Base-by-base conservation (phyloP, 345 rosid genomes). In the Gynandropsis gynandra region DNA sequence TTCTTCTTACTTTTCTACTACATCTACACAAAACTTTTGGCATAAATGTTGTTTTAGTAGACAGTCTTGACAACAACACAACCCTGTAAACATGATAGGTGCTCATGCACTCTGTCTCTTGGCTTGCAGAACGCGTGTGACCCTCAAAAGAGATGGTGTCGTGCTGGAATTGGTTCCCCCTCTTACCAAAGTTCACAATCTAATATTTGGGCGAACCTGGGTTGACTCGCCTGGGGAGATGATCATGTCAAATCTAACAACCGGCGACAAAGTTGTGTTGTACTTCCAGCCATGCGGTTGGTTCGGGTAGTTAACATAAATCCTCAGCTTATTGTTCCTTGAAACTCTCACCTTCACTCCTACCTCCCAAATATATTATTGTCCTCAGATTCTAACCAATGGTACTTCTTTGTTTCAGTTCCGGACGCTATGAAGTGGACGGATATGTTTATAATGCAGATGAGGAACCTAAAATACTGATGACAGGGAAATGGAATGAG, bases 341-440 rank as follows among this genome's bases (percentile, higher is more conserved):
- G 36, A 31, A 36, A 64, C 58, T 50, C 31, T 47, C 6, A 31
- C 34, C 47, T 24, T 14, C 15, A 43, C 33, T 7, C 18, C 54
- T 43, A 27, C 33, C 53, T 54, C 33, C n/a, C 16, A 5, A 16
- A 27, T 38, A 34, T 8, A 42, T n/a, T 31, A 39, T 47, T 50
- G 9, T 29, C 41, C 33, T 50, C 47, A 29, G 43, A 24, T 56
- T 16, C 27, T 11, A 9, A 34, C 33, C 51, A 50, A 16, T 15
- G 15, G 11, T 49, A 38, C 17, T 37, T 42, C 7, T 52, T 62
- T 58, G n/a, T 67, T 51, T 53, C 80, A 85, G 95, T 32, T 55
- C 95, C 63, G 89, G 89, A 55, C 81, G 95, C n/a, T 85, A 76
- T 65, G 95, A 85, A 68, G 89, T 85, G 52, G 95, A 85, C 63